Conservation (phyloP, 441 rosid species). For the Pelargonium fulgidum region DNA sequence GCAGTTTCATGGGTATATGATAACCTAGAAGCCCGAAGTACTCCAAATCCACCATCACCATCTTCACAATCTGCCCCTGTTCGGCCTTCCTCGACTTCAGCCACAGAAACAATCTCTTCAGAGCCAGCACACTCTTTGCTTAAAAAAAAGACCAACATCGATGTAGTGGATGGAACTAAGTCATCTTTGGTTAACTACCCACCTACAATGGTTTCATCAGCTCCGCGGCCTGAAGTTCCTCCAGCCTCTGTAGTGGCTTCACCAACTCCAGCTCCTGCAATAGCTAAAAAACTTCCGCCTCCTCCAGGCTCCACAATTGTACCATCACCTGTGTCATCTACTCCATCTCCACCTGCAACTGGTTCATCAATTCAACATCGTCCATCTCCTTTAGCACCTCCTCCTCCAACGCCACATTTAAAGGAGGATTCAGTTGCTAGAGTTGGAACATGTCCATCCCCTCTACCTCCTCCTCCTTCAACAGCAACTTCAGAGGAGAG, state of each 20-base stretch:
- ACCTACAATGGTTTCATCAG: constrained; percentile 8
- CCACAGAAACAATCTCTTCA: constrained; percentile 25
- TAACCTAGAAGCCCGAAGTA: constrained; percentile 21
- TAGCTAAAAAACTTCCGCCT: constrained; percentile 11
- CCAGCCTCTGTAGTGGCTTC: constrained; percentile 15
- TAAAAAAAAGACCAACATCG: constrained; percentile 26
- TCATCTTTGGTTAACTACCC: constrained; percentile 25
- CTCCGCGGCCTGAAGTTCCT: constrained; percentile 16
- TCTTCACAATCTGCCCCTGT: constrained; percentile 33
- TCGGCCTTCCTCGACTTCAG: constrained; percentile 24
- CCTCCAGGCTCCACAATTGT: constrained; percentile 18
- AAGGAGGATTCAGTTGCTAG: constrained; percentile 21
- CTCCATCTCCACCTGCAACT: constrained; percentile 17
- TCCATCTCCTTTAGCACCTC: constrained; percentile 22
- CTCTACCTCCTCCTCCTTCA: constrained; percentile 3
- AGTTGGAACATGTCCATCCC: constrained; percentile 7
- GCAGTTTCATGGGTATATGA: constrained; percentile 21
- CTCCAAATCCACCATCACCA: constrained; percentile 28
- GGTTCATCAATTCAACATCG: constrained; percentile 19
- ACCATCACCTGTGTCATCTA: constrained; percentile 4
- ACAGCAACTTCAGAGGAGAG: background rate
- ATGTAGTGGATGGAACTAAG: constrained; percentile 26
- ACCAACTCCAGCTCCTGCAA: constrained; percentile 13
- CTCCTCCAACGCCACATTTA: constrained; percentile 32
- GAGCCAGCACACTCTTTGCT: constrained; percentile 26